Base-by-base conservation (phyloP, 2,329 filamentous ascomycete genomes). In the Juglanconis oblonga region DNA sequence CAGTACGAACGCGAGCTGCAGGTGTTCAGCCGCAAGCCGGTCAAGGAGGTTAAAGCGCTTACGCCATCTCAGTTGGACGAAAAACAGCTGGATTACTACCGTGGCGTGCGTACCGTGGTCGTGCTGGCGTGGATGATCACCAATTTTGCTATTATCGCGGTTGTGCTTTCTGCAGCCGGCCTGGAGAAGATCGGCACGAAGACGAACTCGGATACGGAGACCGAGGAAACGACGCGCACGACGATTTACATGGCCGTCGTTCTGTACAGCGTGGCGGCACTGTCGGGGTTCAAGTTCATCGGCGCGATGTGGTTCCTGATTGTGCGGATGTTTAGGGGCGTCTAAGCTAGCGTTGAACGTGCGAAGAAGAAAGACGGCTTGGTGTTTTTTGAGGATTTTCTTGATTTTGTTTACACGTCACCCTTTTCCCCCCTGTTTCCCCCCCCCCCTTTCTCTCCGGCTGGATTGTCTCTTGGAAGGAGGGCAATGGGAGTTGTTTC, bases 31-130 rank as follows among this genome's bases (percentile, higher is more conserved):
- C 77, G 79, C 32, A 98, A 97, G 74, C 86, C 86, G 50, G 87
- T 88, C 33, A 86, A 88, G 64, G 87, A 92, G 64, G 87, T 88
- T 74, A 87, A 85, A 68, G 68, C 79, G 0, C 82, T 84, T 0
- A 81, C 80, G 0, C 72, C 82, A 0, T 72, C 77, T 0, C 80
- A 85, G 66, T 76, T 83, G 49, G 81, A 86, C 40, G 93, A 97
- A 72, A 91, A 90, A 70, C 94, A 99, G 74, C 92, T 97, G 79
- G 95, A 99, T 73, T 99, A 98, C 77, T 99, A 99, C 83, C 92
- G 93, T 69, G 95, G 93, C 66, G 97, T 99, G 73, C 87, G 95
- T 64, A 96, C 91, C 24, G 86, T 91, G 33, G 93, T 97, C 66
- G 95, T 99, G 35, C 79, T 98, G 54, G 87, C 90, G 66, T 99